Evolutionary conservation across 2,329 filamentous ascomycete genomes (phyloP), one percentile per base, ranked within the genome.

Genomic region (Monosporascus sp.): DNA sequence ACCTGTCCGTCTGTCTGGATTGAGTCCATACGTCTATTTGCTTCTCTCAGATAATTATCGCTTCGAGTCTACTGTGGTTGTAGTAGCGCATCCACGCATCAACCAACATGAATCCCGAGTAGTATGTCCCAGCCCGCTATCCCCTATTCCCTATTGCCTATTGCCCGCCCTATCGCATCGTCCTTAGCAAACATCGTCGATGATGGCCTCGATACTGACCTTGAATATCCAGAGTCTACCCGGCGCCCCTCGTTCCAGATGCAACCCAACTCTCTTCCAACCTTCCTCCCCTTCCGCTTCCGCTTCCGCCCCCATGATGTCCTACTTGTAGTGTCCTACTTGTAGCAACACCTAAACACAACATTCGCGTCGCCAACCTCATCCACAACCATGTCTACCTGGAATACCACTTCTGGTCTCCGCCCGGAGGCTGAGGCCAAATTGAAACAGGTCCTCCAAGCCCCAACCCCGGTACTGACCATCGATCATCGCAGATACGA

Each of bases 21-120:
- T 51, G 20, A 56, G 52, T 51, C 56, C 31, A 34, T 34, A 34
- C 9, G 5, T 34, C 14, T 34, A 34, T 34, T 34, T 14, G 31
- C 31, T 34, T 34, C 11, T 11, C 9, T 34, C 9, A 5, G 4
- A 34, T 34, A 34, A 11, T 14, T 14, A 14, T 34, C 31, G 31
- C 31, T 5, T 14, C 11, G 31, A 34, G 31, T 14, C 11, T 34
- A 34, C 31, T 0, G 31, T 34, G 31, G 31, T 34, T 34, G 11
- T 34, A 31, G 43, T 45, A 62, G 58, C 59, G 58, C 64, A 64
- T 59, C 55, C 53, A 49, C 52, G 56, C 59, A 56, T 69, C 70
- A 70, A 16, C 73, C 81, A 90, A 67, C 71, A 94, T 94, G 90
- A 94, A 94, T 82, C 90, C 90, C 72, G 90, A 94, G 90, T 94